Evolutionary conservation across 2,329 filamentous ascomycete genomes (phyloP), one percentile per base, ranked within the genome.

Genomic region (Diatrype stigma): DNA sequence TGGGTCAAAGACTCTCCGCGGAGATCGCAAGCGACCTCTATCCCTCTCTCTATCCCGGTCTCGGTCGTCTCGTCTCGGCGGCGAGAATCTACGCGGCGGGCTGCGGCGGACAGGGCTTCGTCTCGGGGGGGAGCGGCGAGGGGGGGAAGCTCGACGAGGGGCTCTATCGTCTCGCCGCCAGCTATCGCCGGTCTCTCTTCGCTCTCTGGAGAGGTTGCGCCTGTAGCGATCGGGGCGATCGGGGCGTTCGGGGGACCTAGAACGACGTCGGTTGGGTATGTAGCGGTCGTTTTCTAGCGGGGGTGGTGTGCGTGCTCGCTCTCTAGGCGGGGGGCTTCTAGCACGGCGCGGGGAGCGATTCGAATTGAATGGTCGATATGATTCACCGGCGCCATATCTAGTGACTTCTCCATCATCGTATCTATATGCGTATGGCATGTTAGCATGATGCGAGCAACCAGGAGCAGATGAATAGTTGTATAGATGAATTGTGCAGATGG

Each of bases 391-490:
- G 47, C 80, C 80, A 63, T 83, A 84, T 61, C 80, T 73, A 56
- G 81, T 78, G 49, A 84, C 81, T 67, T 84, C 80, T 42, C 80
- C 80, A 57, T 84, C 80, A 56, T 84, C 80, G 60, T 80, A 84
- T 63, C 80, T 82, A 35, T 82, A 35, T 37, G n/a, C 6, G 34
- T 37, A 37, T 14, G 16, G 34, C 10, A 22, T 44, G 40, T 44
- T 22, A 30, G 26, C 26, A 30, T 30, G 26, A 10, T 30, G 5
- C 10, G n/a, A n/a, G n/a, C n/a, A n/a, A n/a, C n/a, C n/a, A n/a
- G n/a, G n/a, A n/a, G n/a, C n/a, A n/a, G n/a, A n/a, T n/a, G n/a
- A n/a, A n/a, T 16, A 12, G 34, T 17, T 6, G 32, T 23, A 17
- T 40, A 40, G 37, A 11, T 17, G 19, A 40, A 8, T 12, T 22